A percentile compares a stretch with the other conserved stretches of the same genome.
Conservation (phyloP, 2,329 filamentous ascomycete species). For the Neonectria ditissima region DNA sequence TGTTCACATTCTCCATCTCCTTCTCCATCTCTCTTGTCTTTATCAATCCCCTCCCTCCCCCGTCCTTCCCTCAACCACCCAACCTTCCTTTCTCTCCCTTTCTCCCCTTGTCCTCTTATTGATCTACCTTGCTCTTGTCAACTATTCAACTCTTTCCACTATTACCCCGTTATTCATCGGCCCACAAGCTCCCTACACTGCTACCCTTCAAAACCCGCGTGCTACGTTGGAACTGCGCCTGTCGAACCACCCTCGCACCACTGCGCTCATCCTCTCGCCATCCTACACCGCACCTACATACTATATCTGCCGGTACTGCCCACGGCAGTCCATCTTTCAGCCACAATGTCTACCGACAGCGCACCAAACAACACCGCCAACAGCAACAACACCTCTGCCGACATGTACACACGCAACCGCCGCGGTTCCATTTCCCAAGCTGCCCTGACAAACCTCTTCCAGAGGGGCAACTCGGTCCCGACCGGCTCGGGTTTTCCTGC, state of each 20-base stretch:
- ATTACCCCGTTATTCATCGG: conserved; percentile 27
- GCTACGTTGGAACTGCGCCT: conserved; percentile 38
- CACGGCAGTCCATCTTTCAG: conserved; percentile 32
- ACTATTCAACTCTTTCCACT: conserved; percentile 8
- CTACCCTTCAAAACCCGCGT: conserved; percentile 41
- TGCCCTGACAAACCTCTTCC: conserved; percentile 69
- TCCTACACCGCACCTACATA: conserved; percentile 39
- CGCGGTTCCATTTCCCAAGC: conserved; percentile 69
- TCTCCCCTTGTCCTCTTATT: conserved; percentile 29
- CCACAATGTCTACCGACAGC: conserved; percentile 52
- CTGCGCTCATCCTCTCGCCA: conserved; percentile 38
- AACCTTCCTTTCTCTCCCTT: conserved; percentile 20
- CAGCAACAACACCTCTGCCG: conserved; percentile 44
- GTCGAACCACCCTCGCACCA: conserved; percentile 48
- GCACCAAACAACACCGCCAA: conserved; percentile 43
- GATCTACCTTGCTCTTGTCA: conserved; percentile 15
- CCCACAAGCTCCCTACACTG: conserved; percentile 35
- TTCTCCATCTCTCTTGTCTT: conserved; percentile 32
- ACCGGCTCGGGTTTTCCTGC: conserved; percentile 57
- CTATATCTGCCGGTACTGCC: conserved; percentile 42
- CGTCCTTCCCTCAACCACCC: conserved; percentile 21
- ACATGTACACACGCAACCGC: conserved; percentile 61
- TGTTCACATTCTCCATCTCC: conserved; percentile 35
- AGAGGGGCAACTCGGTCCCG: conserved; percentile 65
- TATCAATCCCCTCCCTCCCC: conserved; percentile 40